phyloP scores from a whole-genome alignment of 345 rosid species.

The Boechera divaricarpa region DNA sequence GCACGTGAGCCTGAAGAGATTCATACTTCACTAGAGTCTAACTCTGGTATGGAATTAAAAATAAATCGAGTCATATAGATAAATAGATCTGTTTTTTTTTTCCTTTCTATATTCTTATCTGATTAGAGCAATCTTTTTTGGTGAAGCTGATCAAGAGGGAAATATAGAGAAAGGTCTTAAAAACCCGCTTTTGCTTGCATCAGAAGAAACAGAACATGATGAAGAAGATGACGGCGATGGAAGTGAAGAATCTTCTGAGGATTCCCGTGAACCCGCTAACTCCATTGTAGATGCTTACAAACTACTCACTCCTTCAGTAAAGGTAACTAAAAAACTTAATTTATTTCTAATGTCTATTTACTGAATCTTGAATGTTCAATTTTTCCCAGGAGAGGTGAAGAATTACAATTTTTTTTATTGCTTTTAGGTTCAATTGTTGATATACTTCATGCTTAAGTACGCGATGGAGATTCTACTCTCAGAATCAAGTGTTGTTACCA shows the following conservation, averaged over 20 bases:
- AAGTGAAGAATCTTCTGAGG: constrained; percentile 69
- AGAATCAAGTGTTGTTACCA: constrained; percentile 89
- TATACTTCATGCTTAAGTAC: constrained; percentile 96
- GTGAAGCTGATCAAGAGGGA: constrained; percentile 52
- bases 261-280: constrained; percentile 65
- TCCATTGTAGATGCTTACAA: constrained; percentile 78
- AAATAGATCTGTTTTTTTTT: neutral
- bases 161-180: constrained; percentile 74
- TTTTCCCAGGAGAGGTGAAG: neutral
- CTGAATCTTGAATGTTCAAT: neutral
- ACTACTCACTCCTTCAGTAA: constrained; percentile 92
- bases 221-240: constrained; percentile 68
- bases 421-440: constrained; percentile 82
- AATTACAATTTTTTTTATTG: neutral
- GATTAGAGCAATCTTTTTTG: constrained; percentile 32
- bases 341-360: neutral
- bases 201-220: constrained; percentile 55
- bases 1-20: constrained; percentile 56
- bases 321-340: constrained; percentile 46
- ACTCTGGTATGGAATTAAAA: constrained; percentile 49
- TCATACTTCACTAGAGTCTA: constrained; percentile 45
- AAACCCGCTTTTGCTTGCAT: constrained; percentile 61
- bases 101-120: neutral
- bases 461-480: constrained; percentile 92
- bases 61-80: neutral